These are phyloP conservation scores for Beta corolliflora DNA, from an alignment of 179 eudicot species.

Conservation along the genomic window DNA sequence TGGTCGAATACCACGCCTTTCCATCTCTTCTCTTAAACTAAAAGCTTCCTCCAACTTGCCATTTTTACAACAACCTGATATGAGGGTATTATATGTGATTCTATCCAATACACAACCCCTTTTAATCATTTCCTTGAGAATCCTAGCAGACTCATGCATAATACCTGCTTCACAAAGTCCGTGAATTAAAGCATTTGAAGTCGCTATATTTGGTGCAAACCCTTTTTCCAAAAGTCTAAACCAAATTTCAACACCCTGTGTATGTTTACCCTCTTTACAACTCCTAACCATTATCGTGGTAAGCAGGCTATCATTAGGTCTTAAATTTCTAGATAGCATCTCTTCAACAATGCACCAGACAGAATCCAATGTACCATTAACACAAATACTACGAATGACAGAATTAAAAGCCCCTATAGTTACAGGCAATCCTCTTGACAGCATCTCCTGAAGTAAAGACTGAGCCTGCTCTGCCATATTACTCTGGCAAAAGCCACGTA, in stretches of 20 bases:
- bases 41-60: slow-evolving; percentile 68
- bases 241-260: slow-evolving; percentile 69
- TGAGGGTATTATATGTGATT: slow-evolving; percentile 72
- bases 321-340: slow-evolving; percentile 67
- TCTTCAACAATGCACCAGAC: slow-evolving; percentile 46
- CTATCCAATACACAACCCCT: slow-evolving; percentile 56
- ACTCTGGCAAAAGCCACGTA: slow-evolving; percentile 69
- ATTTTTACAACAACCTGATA: slow-evolving; percentile 66
- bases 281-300: slow-evolving; percentile 59
- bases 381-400: slow-evolving; percentile 50
- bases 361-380: slow-evolving; percentile 45
- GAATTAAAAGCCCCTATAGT: slow-evolving; percentile 54
- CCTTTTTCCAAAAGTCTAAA: slow-evolving; percentile 50
- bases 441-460: slow-evolving; percentile 57
- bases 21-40: slow-evolving; percentile 70
- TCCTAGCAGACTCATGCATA: slow-evolving; percentile 56
- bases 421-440: slow-evolving; percentile 49
- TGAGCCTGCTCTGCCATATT: slow-evolving; percentile 63
- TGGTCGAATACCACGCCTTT: slow-evolving; percentile 49
- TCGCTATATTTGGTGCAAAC: slow-evolving; percentile 55
- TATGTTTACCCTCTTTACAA: slow-evolving; percentile 59
- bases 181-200: slow-evolving; percentile 80
- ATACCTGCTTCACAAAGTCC: slow-evolving; percentile 65
- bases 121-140: slow-evolving; percentile 67
- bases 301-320: slow-evolving; percentile 67